phyloP scores from a whole-genome alignment of 23 red algal species.

The Gracilaria domingensis region DNA sequence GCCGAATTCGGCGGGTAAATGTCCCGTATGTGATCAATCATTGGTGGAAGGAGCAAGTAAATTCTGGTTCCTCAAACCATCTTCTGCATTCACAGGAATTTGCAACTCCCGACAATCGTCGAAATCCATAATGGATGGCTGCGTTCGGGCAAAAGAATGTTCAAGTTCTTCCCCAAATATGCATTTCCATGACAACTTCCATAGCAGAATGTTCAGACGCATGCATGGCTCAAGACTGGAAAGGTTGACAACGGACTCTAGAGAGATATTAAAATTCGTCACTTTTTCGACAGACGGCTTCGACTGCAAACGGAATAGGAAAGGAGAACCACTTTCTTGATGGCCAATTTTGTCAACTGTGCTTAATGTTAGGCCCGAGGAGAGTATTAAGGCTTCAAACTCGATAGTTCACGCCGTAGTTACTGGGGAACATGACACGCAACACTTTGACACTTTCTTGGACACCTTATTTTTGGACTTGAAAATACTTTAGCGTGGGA shows the following conservation, averaged over 20 bases:
- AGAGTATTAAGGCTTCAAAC: background rate
- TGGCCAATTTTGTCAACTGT: constrained; percentile 3
- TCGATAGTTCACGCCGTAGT: background rate
- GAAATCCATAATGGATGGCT: background rate
- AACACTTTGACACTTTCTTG: constrained; percentile 22
- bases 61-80: constrained; percentile 25
- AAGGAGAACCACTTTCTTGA: background rate
- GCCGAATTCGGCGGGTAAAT: background rate
- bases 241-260: background rate
- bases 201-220: background rate
- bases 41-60: background rate
- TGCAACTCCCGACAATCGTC: background rate
- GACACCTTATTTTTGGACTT: background rate
- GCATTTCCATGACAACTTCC: background rate
- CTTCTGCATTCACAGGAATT: background rate
- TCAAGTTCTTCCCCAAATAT: no score
- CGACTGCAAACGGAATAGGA: background rate
- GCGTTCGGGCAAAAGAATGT: background rate
- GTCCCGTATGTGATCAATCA: background rate
- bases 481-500: background rate
- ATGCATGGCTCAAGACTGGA: background rate
- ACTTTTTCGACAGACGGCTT: constrained; percentile 21
- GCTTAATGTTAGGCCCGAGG: background rate
- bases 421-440: background rate
- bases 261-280: background rate